Base-by-base conservation (phyloP, 495 filamentous ascomycete species). In the Massariosphaeria phaeospora region DNA sequence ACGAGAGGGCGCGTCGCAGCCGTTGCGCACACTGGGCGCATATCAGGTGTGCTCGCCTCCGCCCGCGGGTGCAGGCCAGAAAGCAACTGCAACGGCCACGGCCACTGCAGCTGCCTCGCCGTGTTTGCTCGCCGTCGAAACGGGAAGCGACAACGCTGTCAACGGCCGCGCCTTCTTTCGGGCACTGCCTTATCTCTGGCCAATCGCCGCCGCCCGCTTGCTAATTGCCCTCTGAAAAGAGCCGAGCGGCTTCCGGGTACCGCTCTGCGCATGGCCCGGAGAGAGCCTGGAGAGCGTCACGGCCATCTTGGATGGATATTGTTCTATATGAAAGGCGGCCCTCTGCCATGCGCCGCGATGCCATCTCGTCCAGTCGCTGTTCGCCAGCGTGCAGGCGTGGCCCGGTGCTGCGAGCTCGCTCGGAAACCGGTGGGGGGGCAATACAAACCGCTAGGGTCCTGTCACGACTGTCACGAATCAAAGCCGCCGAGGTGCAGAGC, bases 151-250 rank as follows among this genome's bases (percentile, higher is more conserved):
- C 30, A 38, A 23, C 25, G 44, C 21, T 45, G 8, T 5, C 31
- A 21, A 7, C n/a, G n/a, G 29, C 31, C 52, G 24, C 27, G 10
- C 20, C 42, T 35, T 21, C 25, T 10, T 40, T n/a, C n/a, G 27
- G 25, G 20, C 15, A 15, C 9, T 26, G 23, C 26, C 36, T 43
- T 49, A 50, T 57, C 45, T 57, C 54, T 49, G 35, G 17, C 54
- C 54, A 57, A 57, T 57, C 39, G 31, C 38, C 2, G 13, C 33
- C 1, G 9, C n/a, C 1, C 30, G 25, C 24, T 57, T 49, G 12
- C 25, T 57, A 57, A 57, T 57, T 35, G 48, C 33, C 7, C 40
- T 21, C 29, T 26, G 39, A 34, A 44, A 31, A 33, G 15, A 12
- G 45, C 49, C 17, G 38, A 40, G 38, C 38, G 38, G 3, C 38